Conservation (phyloP, 306 rosid genomes). For the Pyrus betulifolia region DNA sequence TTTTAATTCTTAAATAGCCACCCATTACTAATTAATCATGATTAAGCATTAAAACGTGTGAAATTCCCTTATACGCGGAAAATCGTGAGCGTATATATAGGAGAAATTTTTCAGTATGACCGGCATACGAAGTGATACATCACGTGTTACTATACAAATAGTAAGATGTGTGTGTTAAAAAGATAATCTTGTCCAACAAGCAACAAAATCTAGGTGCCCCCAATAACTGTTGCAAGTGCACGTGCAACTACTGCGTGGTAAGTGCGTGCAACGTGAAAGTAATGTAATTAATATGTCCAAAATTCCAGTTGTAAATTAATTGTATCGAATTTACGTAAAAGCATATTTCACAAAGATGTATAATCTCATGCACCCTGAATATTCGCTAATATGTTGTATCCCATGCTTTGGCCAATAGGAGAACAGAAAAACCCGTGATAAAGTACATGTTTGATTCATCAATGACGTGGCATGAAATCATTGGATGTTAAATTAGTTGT, state of each 20-base stretch:
- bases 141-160: no score
- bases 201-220: not conserved
- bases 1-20: not conserved
- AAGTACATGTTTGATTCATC: not conserved
- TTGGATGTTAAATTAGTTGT: not conserved
- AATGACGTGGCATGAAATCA: constrained; percentile 23
- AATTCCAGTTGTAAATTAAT: no score
- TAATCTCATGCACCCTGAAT: not conserved
- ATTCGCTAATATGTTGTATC: not conserved
- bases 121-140: no score
- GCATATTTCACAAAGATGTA: not conserved
- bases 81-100: not conserved
- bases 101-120: no score
- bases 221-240: no score
- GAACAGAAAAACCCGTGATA: not conserved
- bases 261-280: not conserved
- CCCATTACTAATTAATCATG: not conserved
- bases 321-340: not conserved
- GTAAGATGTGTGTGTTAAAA: no score
- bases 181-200: not conserved
- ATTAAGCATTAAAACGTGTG: not conserved
- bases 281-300: no score
- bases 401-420: not conserved
- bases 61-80: not conserved
- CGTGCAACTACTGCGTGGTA: not conserved